Percentiles rank a stretch among this genome's conserved stretches.
These are phyloP conservation scores for Trichosanthes truncata DNA, from an alignment of 306 rosid species.

Conservation along the genomic window DNA sequence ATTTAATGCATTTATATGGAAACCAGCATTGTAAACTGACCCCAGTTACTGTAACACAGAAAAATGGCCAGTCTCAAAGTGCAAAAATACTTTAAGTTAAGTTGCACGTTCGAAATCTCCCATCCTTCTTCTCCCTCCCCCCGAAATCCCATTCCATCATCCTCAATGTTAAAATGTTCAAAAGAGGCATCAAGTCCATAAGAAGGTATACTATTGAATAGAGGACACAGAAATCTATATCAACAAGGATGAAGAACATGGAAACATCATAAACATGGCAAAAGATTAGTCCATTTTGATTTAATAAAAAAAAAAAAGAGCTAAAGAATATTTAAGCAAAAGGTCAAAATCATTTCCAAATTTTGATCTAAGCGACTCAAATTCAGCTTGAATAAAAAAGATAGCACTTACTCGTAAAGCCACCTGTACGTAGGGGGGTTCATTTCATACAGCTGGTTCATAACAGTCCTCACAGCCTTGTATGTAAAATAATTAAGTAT, in stretches of 20 bases:
- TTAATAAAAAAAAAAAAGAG: not conserved
- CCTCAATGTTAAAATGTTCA: not conserved
- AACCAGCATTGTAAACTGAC: not conserved
- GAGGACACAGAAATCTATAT: not conserved
- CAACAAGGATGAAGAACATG: not conserved
- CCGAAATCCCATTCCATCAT: not conserved
- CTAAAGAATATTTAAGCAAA: not conserved
- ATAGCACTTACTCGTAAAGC: slow-evolving; percentile 74
- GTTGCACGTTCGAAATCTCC: not conserved
- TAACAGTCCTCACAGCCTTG: slow-evolving; percentile 94
- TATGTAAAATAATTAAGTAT: slow-evolving; percentile 81
- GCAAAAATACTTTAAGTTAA: not conserved
- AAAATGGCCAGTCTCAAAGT: not conserved
- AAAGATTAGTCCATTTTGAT: not conserved
- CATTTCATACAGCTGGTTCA: slow-evolving; percentile 90
- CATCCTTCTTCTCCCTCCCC: not conserved
- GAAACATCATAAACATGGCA: not conserved
- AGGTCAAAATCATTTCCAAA: not conserved
- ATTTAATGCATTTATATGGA: not conserved
- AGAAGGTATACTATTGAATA: not conserved
- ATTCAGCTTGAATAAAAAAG: not conserved
- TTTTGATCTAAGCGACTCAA: not conserved
- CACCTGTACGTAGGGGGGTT: slow-evolving; percentile 82
- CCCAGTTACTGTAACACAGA: not conserved
- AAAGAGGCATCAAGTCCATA: not conserved